Evolutionary conservation across 2,329 filamentous ascomycete species (phyloP).

Genomic region (Xylaria digitata): DNA sequence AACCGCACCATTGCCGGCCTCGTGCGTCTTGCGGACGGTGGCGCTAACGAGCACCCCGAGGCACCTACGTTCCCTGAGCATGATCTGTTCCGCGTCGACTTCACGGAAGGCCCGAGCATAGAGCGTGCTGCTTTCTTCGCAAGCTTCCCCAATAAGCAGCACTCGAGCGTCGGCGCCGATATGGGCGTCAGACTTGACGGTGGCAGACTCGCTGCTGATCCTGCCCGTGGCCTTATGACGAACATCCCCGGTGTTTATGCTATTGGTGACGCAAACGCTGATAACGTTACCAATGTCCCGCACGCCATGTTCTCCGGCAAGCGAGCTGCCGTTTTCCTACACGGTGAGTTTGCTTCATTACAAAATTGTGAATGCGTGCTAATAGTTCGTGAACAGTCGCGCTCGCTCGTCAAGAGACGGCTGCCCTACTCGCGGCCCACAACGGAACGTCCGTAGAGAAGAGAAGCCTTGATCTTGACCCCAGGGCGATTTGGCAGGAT

Average conservation of each 20-base stretch:
- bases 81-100: conserved; percentile 67
- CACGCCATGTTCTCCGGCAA: conserved; percentile 71
- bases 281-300: conserved; percentile 69
- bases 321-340: conserved; percentile 65
- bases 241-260: conserved; percentile 67
- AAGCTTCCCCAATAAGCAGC: conserved; percentile 60
- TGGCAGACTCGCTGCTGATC: conserved; percentile 58
- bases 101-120: conserved; percentile 56
- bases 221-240: conserved; percentile 58
- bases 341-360: conserved; percentile 57
- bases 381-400: conserved; percentile 49
- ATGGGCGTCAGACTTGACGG: conserved; percentile 60
- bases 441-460: conserved; percentile 47
- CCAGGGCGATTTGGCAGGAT: conserved; percentile 57
- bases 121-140: conserved; percentile 64
- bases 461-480: conserved; percentile 51
- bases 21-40: conserved; percentile 58
- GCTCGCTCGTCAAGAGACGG: conserved; percentile 56
- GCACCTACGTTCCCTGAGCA: conserved; percentile 60
- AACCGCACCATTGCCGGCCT: conserved; percentile 65
- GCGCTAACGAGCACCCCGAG: conserved; percentile 53
- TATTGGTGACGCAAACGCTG: conserved; percentile 69
- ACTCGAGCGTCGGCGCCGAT: conserved; percentile 58
- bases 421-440: conserved; percentile 50
- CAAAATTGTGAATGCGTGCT: not conserved